Evolutionary conservation across 306 rosid genomes (phyloP), one percentile per base, ranked within the genome.

Genomic region (Rosa chinensis): DNA sequence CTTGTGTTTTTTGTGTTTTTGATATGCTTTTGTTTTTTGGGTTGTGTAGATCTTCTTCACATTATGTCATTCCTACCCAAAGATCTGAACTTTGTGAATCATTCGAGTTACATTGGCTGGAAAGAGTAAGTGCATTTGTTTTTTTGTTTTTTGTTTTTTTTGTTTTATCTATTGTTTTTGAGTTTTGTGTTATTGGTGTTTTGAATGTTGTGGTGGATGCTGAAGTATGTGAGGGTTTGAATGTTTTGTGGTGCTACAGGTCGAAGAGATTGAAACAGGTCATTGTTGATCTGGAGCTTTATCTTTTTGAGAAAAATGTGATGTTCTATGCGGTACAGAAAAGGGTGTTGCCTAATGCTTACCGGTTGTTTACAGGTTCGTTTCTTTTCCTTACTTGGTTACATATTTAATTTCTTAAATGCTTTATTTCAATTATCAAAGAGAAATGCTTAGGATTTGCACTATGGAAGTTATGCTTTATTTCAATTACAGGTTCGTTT

Each of bases 51-150:
- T 93, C 92, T 95, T 84, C 98, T 91, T 72, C 99, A 95, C 84
- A 93, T 95, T 73, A 78, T 95, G 86, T 93, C 99, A 6, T 95
- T 85, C 84, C 74, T 95, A 86, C 98, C 98, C 10, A 93, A 91
- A 83, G 91, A 92, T 76, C 78, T 95, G 77, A 95, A 95, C 86
- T 95, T 95, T 86, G 91, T 90, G 69, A 89, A 90, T 39, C 99
- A 95, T 82, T 95, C 99, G 61, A 93, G 94, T 76, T 93, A 95
- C 82, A 90, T 95, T 85, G 98, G 99, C 28, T 93, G 98, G 98
- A 93, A 85, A 91, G 98, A 95, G 99, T 95, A 91, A 75, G 98
- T 42, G 32, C 28, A 12, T 25, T 47, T 62, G 43, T 25, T 43
- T 68, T 75, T 25, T 25, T 25, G 25, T 4, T 66, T 48, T 52